Evolutionary conservation across 768 basidiomycete genomes (phyloP).

Genomic region (Sporobolomyces pararoseus): DNA sequence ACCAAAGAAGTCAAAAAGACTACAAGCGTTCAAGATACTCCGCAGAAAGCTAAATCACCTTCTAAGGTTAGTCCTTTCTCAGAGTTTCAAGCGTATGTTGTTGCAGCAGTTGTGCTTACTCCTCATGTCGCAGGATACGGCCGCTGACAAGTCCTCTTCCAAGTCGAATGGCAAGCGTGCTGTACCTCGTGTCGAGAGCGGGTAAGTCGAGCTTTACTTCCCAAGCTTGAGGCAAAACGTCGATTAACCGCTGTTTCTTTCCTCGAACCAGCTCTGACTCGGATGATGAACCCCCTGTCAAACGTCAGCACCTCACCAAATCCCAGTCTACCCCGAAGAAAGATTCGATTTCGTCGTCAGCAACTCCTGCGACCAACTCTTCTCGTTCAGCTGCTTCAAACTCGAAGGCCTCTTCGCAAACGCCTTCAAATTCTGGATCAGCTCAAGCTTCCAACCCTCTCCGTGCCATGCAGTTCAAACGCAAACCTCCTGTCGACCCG

Average conservation of each 20-base stretch:
- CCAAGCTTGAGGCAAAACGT: no score
- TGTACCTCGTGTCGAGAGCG: background rate
- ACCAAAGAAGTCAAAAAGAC: no score
- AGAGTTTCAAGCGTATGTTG: no score
- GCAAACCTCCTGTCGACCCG: background rate
- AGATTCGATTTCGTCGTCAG: background rate
- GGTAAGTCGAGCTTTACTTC: background rate
- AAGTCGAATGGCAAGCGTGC: background rate
- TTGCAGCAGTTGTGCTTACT: no score
- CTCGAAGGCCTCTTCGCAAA: background rate
- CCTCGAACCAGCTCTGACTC: background rate
- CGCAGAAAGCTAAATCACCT: no score
- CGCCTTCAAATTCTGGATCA: no score
- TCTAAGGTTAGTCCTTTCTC: no score
- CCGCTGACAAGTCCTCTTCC: background rate
- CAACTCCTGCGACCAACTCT: background rate
- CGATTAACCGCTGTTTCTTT: background rate
- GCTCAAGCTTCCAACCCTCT: background rate
- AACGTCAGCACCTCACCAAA: background rate
- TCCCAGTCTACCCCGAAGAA: background rate
- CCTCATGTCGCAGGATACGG: no score
- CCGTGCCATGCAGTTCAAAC: slow-evolving; percentile 11
- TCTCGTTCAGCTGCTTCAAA: background rate
- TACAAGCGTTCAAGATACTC: no score
- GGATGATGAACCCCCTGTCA: background rate